Percentiles rank a stretch among this genome's conserved stretches.
These are phyloP conservation scores for Skeletonema menzelii DNA, from an alignment of 108 stramenopile genomes.

Conservation along the genomic window DNA sequence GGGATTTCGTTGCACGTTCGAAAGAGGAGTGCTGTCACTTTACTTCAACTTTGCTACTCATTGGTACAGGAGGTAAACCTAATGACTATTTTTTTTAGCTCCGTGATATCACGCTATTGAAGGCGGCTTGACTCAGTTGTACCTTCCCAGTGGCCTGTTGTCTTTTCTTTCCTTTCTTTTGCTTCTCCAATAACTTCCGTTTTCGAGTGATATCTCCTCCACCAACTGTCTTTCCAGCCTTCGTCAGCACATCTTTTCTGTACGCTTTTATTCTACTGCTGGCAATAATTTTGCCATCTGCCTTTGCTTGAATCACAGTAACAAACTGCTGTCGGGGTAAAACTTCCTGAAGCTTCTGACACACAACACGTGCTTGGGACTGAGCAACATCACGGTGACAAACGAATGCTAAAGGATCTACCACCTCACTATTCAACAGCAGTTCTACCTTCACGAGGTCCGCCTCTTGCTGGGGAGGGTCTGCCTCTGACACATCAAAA, in stretches of 20 bases:
- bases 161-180: conserved; percentile 97
- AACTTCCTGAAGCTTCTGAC: conserved; percentile 89
- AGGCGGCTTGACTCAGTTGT: conserved; percentile 94
- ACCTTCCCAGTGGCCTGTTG: conserved; percentile 94
- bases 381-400: conserved; percentile 84
- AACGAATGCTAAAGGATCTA: conserved; percentile 93
- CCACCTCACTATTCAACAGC: conserved; percentile 88
- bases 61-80: conserved; percentile 92
- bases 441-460: conserved; percentile 95
- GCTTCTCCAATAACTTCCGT: conserved; percentile 98
- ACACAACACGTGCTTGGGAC: conserved; percentile 76
- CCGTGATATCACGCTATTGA: conserved; percentile 86
- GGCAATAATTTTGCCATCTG: conserved; percentile 85
- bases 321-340: conserved; percentile 98
- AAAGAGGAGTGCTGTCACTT: conserved; percentile 95
- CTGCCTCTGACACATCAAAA: conserved; percentile 71
- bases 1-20: conserved; percentile 95
- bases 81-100: neutral
- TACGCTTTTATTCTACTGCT: conserved; percentile 88
- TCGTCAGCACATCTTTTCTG: conserved; percentile 96
- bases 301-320: conserved; percentile 97
- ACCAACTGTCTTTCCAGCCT: conserved; percentile 92
- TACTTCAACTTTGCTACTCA: conserved; percentile 97
- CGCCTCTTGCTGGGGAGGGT: conserved; percentile 70
- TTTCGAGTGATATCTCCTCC: conserved; percentile 97